phyloP scores from a whole-genome alignment of 2,329 filamentous ascomycete species.

The Aureobasidium leucospermi region DNA sequence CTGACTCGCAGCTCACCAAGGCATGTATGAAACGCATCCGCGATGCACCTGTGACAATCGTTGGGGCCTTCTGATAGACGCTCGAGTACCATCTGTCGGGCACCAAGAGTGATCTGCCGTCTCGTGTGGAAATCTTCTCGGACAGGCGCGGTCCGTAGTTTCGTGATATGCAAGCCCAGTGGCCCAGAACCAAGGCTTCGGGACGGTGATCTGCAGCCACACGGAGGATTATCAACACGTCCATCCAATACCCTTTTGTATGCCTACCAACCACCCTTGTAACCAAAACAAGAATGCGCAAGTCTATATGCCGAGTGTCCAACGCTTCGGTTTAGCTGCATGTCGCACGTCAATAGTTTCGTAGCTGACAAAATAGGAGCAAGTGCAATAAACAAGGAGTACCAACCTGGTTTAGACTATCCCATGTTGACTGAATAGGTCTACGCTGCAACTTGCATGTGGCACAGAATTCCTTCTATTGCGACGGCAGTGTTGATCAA shows the following conservation, averaged over 20 bases:
- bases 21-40: constrained; percentile 6
- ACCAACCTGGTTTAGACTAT: not conserved
- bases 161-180: constrained; percentile 7
- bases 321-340: constrained; percentile 6
- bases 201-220: constrained; percentile 3
- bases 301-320: not conserved
- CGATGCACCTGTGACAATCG: not conserved
- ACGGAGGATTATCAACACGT: not conserved
- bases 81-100: not conserved
- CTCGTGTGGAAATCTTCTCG: constrained; percentile 1
- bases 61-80: not conserved
- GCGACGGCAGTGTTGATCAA: not conserved
- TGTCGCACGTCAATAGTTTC: not conserved
- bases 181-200: not conserved
- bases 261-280: not conserved
- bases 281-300: not conserved
- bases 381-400: not conserved
- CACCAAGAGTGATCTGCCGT: not conserved
- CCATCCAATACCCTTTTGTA: not conserved
- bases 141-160: not conserved
- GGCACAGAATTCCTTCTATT: not conserved
- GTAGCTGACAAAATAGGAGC: not conserved
- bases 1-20: not conserved
- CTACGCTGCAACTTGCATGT: not conserved
- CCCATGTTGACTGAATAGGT: not conserved